phyloP scores from a whole-genome alignment of 1,284 basidiomycete genomes.

The Singerocomus inundabilis region DNA sequence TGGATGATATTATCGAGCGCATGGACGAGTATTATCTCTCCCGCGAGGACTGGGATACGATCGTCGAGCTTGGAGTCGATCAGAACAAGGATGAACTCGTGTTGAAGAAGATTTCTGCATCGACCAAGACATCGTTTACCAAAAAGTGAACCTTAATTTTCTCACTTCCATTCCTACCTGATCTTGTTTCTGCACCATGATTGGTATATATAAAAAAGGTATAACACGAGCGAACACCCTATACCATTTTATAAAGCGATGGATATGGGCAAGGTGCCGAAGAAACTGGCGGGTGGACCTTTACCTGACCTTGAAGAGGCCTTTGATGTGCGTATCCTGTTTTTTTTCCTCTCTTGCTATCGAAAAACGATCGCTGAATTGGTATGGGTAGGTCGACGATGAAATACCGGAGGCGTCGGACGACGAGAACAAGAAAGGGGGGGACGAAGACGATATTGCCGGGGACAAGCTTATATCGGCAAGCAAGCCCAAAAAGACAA shows the following conservation, averaged over 20 bases:
- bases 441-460: conserved; percentile 39
- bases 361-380: neutral
- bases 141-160: conserved; percentile 53
- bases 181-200: neutral
- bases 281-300: conserved; percentile 71
- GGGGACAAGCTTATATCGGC: conserved; percentile 50
- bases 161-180: neutral
- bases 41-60: conserved; percentile 94
- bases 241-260: conserved; percentile 88
- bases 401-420: conserved; percentile 49
- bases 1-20: conserved; percentile 77
- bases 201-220: conserved; percentile 55
- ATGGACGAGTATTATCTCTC: conserved; percentile 97
- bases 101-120: conserved; percentile 80
- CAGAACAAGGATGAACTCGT: conserved; percentile 71
- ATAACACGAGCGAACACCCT: conserved; percentile 85
- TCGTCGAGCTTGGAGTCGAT: conserved; percentile 91
- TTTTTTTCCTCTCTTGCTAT: neutral
- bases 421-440: conserved; percentile 45
- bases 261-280: conserved; percentile 74
- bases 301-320: conserved; percentile 90
- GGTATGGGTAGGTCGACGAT: conserved; percentile 45
- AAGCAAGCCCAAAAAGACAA: conserved; percentile 39
- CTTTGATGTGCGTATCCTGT: conserved; percentile 48
- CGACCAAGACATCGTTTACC: conserved; percentile 85